Evolutionary conservation across 2,329 filamentous ascomycete genomes (phyloP).

Genomic region (Talaromyces sp.): DNA sequence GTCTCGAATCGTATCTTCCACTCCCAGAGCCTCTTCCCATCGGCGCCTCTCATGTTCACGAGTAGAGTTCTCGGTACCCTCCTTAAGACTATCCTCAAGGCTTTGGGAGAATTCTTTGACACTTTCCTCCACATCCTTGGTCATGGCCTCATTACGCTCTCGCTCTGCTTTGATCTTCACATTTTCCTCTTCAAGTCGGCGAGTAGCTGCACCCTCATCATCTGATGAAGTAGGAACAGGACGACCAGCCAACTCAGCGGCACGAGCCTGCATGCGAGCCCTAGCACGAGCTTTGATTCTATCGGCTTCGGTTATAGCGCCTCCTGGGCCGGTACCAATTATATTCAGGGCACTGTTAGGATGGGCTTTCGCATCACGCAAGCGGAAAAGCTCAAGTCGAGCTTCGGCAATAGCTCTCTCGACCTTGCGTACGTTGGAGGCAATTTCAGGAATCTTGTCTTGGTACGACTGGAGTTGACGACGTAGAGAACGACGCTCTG

Average conservation of each 20-base stretch:
- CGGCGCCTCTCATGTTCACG: conserved; percentile 87
- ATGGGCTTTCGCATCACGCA: conserved; percentile 89
- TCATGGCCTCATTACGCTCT: conserved; percentile 95
- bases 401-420: conserved; percentile 93
- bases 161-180: conserved; percentile 77
- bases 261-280: conserved; percentile 98
- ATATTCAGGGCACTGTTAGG: conserved; percentile 77
- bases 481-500: conserved; percentile 80
- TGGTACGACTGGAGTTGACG: conserved; percentile 85
- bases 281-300: conserved; percentile 91
- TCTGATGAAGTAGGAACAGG: conserved; percentile 66
- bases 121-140: conserved; percentile 92
- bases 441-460: conserved; percentile 86
- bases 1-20: conserved; percentile 94
- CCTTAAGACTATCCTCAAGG: conserved; percentile 84
- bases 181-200: conserved; percentile 85
- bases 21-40: conserved; percentile 94
- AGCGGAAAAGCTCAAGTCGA: conserved; percentile 84
- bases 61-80: conserved; percentile 69
- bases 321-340: conserved; percentile 89
- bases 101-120: conserved; percentile 82
- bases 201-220: conserved; percentile 75
- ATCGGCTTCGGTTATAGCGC: conserved; percentile 86
- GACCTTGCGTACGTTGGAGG: conserved; percentile 84
- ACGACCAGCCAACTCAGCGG: conserved; percentile 85